A percentile compares a stretch with the other conserved stretches of the same genome.
Evolutionary conservation across 306 rosid genomes (phyloP).

Genomic region (Begonia fuchsioides): DNA sequence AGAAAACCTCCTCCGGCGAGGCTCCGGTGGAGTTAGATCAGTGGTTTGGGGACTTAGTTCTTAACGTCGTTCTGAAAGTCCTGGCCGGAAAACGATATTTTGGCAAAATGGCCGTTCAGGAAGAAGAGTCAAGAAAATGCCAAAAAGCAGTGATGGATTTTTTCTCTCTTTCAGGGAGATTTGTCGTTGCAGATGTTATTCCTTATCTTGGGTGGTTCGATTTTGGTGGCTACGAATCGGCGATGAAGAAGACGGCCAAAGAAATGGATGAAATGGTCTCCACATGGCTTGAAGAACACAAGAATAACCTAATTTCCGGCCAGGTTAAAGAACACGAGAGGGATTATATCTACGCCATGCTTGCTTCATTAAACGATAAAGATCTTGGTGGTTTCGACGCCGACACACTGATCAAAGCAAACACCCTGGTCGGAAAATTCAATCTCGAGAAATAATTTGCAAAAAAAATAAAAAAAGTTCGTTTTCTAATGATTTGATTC

Average conservation of each 20-base stretch:
- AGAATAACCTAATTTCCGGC: neutral
- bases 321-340: neutral
- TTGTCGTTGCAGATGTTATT: constrained; percentile 19
- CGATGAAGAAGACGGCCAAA: constrained; percentile 13
- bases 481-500: too few species aligned
- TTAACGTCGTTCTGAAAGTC: constrained; percentile 24
- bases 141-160: constrained; percentile 10
- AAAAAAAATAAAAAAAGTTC: too few species aligned
- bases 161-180: constrained; percentile 14
- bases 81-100: constrained; percentile 19
- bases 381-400: constrained; percentile 17
- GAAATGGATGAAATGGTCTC: constrained; percentile 11
- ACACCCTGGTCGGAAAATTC: constrained; percentile 19
- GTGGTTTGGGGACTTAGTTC: constrained; percentile 22
- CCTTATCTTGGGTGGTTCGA: constrained; percentile 23
- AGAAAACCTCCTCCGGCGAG: neutral
- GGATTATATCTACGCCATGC: constrained; percentile 34
- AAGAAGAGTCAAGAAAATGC: neutral
- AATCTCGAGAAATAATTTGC: too few species aligned
- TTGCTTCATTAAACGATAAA: constrained; percentile 1
- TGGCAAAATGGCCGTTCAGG: neutral
- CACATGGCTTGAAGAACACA: constrained; percentile 17
- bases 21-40: constrained; percentile 17
- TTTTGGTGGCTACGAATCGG: constrained; percentile 21
- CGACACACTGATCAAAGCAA: constrained; percentile 33